Evolutionary conservation across 2,329 filamentous ascomycete species (phyloP).

Genomic region (Claviceps paspali): DNA sequence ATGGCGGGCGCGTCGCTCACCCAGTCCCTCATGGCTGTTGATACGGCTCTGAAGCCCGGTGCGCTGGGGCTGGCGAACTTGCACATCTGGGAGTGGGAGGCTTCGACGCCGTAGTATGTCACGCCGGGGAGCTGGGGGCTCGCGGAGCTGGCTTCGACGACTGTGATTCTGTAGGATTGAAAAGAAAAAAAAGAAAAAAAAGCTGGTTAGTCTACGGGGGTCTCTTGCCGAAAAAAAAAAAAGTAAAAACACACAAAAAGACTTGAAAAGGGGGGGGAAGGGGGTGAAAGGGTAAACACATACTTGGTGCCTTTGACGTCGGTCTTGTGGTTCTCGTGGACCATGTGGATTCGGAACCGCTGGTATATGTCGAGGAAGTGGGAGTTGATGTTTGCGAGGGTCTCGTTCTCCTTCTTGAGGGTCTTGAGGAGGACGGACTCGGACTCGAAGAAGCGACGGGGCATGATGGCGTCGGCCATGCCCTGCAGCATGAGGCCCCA

Average conservation of each 20-base stretch:
- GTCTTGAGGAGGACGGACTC: conserved; percentile 54
- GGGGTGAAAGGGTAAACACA: too few relatives aligned
- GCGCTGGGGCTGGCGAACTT: conserved; percentile 51
- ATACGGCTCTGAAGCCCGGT: conserved; percentile 45
- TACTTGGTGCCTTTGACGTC: conserved; percentile 47
- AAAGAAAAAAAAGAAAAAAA: too few relatives aligned
- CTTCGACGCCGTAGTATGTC: conserved; percentile 59
- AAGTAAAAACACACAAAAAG: too few relatives aligned
- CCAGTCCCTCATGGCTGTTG: conserved; percentile 35
- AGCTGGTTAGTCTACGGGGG: too few relatives aligned
- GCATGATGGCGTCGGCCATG: conserved; percentile 50
- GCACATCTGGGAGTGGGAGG: conserved; percentile 56
- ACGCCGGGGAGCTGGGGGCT: conserved; percentile 54
- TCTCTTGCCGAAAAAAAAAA: too few relatives aligned
- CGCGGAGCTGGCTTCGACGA: conserved; percentile 57
- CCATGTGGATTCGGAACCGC: conserved; percentile 60
- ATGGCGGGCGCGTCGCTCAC: conserved; percentile 35
- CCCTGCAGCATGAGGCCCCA: conserved; percentile 54
- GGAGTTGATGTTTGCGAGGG: conserved; percentile 56
- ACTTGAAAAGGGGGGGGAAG: too few relatives aligned
- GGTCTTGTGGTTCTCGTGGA: conserved; percentile 58
- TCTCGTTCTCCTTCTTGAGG: conserved; percentile 60
- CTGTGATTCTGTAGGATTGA: conserved; percentile 29
- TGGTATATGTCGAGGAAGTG: conserved; percentile 58
- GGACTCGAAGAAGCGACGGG: conserved; percentile 49